These are phyloP conservation scores for Suhomyces chickasaworum DNA, from an alignment of 1,139 yeast genomes.

Conservation along the genomic window DNA sequence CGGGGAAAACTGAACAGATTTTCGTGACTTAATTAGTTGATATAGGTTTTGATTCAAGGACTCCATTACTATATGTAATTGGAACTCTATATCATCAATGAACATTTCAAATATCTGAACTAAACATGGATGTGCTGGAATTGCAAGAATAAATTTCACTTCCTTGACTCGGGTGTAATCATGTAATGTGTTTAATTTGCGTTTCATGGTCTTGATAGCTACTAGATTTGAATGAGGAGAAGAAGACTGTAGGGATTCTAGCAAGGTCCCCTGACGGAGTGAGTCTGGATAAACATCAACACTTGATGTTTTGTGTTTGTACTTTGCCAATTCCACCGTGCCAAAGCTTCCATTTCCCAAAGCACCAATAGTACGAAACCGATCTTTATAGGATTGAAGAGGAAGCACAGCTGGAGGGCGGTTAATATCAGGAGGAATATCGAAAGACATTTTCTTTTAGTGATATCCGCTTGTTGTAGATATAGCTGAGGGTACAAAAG, in stretches of 20 bases:
- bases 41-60: conserved; percentile 79
- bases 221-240: conserved; percentile 43
- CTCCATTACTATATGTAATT: conserved; percentile 86
- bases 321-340: conserved; percentile 63
- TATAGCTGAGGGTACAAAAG: neutral
- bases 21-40: conserved; percentile 66
- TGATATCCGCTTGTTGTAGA: neutral
- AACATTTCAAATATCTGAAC: conserved; percentile 79
- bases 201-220: conserved; percentile 82
- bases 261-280: conserved; percentile 43
- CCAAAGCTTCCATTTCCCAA: conserved; percentile 85
- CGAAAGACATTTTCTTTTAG: neutral
- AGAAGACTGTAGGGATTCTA: conserved; percentile 44
- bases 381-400: conserved; percentile 40
- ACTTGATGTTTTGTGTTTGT: conserved; percentile 14
- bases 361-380: conserved; percentile 53
- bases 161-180: conserved; percentile 75
- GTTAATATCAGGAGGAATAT: conserved; percentile 18
- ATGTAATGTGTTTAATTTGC: conserved; percentile 46
- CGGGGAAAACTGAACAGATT: conserved; percentile 52
- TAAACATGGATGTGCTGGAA: conserved; percentile 72
- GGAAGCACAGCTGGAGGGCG: conserved; percentile 34
- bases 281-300: conserved; percentile 3
- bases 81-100: conserved; percentile 58
- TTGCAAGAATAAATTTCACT: conserved; percentile 64